Evolutionary conservation across 202 grass and related monocot genomes (phyloP).

Genomic region (Elaeis oleifera): DNA sequence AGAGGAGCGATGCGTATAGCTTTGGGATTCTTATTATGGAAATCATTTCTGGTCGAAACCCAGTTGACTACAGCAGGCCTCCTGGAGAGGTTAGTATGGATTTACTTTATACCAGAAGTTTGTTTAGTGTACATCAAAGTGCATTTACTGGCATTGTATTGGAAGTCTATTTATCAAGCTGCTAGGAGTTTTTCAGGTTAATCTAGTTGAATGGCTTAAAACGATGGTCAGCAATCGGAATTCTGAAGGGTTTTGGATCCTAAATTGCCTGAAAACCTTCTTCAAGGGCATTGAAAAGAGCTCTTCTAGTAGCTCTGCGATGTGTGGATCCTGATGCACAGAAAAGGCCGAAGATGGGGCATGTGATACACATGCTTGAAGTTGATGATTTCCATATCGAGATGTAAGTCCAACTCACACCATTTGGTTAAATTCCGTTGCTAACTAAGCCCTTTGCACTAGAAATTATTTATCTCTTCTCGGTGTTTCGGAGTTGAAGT

Average conservation of each 20-base stretch:
- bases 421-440: no score
- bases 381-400: conserved; percentile 93
- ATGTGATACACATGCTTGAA: conserved; percentile 97
- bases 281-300: conserved; percentile 74
- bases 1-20: conserved; percentile 88
- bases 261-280: conserved; percentile 74
- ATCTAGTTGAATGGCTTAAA: conserved; percentile 96
- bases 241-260: conserved; percentile 84
- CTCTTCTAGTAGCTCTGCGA: conserved; percentile 71
- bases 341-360: conserved; percentile 90
- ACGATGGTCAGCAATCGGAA: conserved; percentile 84
- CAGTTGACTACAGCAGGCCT: conserved; percentile 85
- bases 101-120: conserved; percentile 3
- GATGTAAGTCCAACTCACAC: conserved; percentile 50
- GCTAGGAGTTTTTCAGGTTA: conserved; percentile 47
- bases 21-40: conserved; percentile 98
- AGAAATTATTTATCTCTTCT: no score
- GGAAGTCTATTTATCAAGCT: conserved; percentile 13
- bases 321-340: conserved; percentile 87
- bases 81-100: conserved; percentile 62
- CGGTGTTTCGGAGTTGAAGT: no score
- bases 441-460: no score
- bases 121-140: no score
- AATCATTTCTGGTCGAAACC: conserved; percentile 79
- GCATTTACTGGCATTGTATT: no score